Evolutionary conservation across 2,329 filamentous ascomycete species (phyloP).

Genomic region (Sporothrix pseudoabietina): DNA sequence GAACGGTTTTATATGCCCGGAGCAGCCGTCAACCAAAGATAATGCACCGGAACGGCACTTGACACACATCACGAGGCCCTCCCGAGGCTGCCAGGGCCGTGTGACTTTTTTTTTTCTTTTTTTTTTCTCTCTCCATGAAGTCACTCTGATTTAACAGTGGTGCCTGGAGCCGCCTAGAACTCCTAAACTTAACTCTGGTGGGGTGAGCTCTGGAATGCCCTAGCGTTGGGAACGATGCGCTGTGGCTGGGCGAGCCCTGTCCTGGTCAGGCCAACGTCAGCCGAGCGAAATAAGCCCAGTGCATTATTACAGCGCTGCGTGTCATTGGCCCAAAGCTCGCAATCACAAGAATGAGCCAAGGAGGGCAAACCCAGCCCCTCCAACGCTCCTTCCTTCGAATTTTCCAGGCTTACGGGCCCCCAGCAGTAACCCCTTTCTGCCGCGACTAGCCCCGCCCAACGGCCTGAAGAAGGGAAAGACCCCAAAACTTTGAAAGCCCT

Average conservation of each 20-base stretch:
- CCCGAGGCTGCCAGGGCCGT: conserved; percentile 11
- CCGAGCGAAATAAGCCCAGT: not conserved
- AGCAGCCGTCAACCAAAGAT: not conserved
- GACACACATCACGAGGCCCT: not conserved
- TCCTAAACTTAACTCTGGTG: not conserved
- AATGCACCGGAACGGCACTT: not conserved
- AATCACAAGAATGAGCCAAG: not conserved
- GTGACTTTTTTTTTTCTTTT: not conserved
- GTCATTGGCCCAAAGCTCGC: conserved; percentile 4
- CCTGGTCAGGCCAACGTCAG: conserved; percentile 13
- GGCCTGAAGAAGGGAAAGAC: not conserved
- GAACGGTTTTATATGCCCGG: no score
- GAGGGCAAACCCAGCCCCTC: not conserved
- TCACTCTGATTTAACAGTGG: not conserved
- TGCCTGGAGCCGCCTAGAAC: not conserved
- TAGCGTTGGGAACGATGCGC: not conserved
- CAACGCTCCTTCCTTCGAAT: not conserved
- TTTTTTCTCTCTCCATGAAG: not conserved
- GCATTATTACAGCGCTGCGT: not conserved
- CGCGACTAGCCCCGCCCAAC: conserved; percentile 3
- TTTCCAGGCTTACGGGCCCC: not conserved
- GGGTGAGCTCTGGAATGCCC: not conserved
- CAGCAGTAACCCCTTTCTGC: conserved; percentile 10
- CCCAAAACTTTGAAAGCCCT: not conserved
- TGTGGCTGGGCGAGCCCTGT: conserved; percentile 5